Conservation (phyloP, 176 grass and related monocot species). For the Lolium perenne region DNA sequence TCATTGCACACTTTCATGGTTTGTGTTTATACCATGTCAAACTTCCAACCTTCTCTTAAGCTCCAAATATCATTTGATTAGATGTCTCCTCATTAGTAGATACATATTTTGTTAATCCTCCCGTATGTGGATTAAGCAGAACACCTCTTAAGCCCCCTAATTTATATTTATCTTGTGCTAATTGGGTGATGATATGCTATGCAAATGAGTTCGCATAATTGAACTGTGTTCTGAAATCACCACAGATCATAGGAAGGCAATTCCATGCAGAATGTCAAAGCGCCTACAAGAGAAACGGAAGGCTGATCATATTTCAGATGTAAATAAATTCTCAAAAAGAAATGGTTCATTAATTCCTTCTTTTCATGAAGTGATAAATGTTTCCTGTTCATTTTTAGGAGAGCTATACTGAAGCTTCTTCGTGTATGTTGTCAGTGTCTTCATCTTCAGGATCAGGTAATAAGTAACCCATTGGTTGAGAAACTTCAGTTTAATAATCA, state of each 20-base stretch:
- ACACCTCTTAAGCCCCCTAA: background rate
- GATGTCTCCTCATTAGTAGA: background rate
- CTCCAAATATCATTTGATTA: background rate
- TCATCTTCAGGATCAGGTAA: slow-evolving; percentile 51
- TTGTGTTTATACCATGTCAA: background rate
- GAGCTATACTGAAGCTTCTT: slow-evolving; percentile 40
- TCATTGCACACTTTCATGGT: background rate
- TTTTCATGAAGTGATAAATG: background rate
- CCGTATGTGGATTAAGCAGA: background rate
- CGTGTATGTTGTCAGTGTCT: background rate
- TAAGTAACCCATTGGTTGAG: background rate
- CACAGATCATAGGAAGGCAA: slow-evolving; percentile 37
- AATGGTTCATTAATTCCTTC: background rate
- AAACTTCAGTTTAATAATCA: slow-evolving; percentile 22
- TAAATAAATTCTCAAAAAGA: slow-evolving; percentile 35
- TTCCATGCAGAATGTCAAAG: slow-evolving; percentile 55
- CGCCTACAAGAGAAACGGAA: slow-evolving; percentile 57
- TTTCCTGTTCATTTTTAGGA: slow-evolving; percentile 44
- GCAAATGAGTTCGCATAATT: background rate
- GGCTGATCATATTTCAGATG: slow-evolving; percentile 37
- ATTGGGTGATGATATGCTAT: background rate
- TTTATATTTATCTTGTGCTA: background rate
- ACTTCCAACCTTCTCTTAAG: background rate
- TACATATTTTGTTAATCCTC: slow-evolving; percentile 7
- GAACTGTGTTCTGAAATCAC: background rate